Conservation (phyloP, 805 yeast species). For the Allodekkera sacchari region DNA sequence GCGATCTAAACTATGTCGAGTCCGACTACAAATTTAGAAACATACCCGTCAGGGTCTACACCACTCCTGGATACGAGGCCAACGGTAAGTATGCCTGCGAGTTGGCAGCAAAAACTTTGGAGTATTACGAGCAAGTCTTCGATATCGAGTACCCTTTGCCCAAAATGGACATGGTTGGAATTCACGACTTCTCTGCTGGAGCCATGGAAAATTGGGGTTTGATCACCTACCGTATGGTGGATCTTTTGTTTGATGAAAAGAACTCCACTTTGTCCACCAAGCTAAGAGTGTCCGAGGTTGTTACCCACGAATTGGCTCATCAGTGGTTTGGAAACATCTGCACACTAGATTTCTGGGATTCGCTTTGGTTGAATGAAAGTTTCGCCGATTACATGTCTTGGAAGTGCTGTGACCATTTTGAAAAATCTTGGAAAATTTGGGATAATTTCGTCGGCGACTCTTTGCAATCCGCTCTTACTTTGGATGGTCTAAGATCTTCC, state of each 20-base stretch:
- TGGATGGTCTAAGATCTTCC: constrained; percentile 56
- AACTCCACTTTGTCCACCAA: constrained; percentile 45
- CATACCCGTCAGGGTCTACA: constrained; percentile 44
- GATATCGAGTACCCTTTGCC: constrained; percentile 67
- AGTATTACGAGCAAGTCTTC: constrained; percentile 41
- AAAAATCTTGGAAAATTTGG: constrained; percentile 79
- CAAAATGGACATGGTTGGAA: constrained; percentile 73
- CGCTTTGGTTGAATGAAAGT: constrained; percentile 83
- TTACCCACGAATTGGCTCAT: constrained; percentile 85
- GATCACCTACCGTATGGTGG: constrained; percentile 58
- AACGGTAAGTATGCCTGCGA: constrained; percentile 41
- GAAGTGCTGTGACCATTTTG: constrained; percentile 59
- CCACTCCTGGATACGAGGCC: constrained; percentile 40
- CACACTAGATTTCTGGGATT: constrained; percentile 94
- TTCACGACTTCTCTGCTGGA: constrained; percentile 73
- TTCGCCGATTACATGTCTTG: constrained; percentile 85
- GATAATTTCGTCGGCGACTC: constrained; percentile 49
- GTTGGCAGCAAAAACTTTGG: constrained; percentile 44
- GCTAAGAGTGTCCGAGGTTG: constrained; percentile 73
- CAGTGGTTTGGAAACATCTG: constrained; percentile 91
- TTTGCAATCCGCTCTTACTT: constrained; percentile 41
- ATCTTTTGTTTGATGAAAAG: constrained; percentile 39
- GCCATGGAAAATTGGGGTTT: constrained; percentile 94
- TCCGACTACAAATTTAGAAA: constrained; percentile 36
- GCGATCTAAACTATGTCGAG: constrained; percentile 49